phyloP scores from a whole-genome alignment of 345 rosid species.

The Raphanus raphanistrum region DNA sequence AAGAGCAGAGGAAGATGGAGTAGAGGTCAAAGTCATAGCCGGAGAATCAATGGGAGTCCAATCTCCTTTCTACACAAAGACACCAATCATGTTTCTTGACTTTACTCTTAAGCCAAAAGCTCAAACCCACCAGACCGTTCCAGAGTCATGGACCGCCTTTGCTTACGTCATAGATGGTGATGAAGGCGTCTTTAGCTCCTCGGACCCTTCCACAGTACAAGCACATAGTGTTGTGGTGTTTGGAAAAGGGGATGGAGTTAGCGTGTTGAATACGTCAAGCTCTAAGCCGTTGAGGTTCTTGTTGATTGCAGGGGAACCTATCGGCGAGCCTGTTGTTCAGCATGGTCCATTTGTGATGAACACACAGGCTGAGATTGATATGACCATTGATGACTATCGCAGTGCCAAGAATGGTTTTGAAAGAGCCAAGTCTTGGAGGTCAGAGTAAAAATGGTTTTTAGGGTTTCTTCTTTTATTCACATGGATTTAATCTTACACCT shows the following conservation, averaged over 20 bases:
- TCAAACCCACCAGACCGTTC: conserved; percentile 52
- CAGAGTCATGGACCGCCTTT: conserved; percentile 74
- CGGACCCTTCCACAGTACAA: conserved; percentile 35
- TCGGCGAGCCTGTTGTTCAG: conserved; percentile 73
- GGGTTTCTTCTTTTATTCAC: neutral
- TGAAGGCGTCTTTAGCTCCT: conserved; percentile 59
- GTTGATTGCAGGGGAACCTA: conserved; percentile 70
- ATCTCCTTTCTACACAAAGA: conserved; percentile 69
- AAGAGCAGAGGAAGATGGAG: conserved; percentile 60
- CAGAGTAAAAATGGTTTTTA: neutral
- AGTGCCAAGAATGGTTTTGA: neutral
- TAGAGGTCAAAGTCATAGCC: conserved; percentile 66
- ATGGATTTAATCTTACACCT: neutral
- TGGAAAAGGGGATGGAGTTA: conserved; percentile 58
- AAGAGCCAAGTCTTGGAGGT: neutral
- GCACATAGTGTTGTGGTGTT: conserved; percentile 61
- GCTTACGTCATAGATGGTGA: conserved; percentile 60
- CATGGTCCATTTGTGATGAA: conserved; percentile 91
- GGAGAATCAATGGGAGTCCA: conserved; percentile 83
- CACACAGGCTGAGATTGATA: conserved; percentile 70
- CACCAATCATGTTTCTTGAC: conserved; percentile 80
- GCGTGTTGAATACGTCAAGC: conserved; percentile 55
- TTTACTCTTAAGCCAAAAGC: conserved; percentile 59
- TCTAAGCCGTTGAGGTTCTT: conserved; percentile 57
- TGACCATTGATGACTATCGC: conserved; percentile 56